Evolutionary conservation across 176 grass and related monocot genomes (phyloP).

Genomic region (Melocanna baccifera): DNA sequence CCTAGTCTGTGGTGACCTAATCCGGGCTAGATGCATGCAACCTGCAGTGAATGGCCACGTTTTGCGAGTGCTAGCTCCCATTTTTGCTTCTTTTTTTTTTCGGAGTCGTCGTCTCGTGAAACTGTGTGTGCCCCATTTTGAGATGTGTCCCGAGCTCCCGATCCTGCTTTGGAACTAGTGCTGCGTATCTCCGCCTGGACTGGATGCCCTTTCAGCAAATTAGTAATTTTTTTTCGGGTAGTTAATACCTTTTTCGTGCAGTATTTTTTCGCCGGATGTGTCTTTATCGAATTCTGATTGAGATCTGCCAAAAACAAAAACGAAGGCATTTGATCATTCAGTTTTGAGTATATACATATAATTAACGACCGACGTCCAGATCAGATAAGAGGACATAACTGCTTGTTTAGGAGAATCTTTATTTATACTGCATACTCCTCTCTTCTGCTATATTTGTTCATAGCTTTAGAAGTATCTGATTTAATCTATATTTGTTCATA

Average conservation of each 20-base stretch:
- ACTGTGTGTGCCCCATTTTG: not conserved
- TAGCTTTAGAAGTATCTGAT: no score
- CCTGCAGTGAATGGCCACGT: not conserved
- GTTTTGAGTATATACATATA: not conserved
- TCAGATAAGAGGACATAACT: not conserved
- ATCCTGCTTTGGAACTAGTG: not conserved
- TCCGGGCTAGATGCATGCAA: conserved; percentile 33
- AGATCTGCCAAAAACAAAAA: no score
- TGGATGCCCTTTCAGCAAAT: not conserved
- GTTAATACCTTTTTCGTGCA: not conserved
- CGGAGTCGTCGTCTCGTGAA: not conserved
- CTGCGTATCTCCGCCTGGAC: not conserved
- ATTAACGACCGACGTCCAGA: not conserved
- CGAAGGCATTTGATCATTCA: no score
- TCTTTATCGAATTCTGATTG: not conserved
- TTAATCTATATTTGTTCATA: no score
- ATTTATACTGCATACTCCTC: not conserved
- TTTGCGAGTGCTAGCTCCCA: not conserved
- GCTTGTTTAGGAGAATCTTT: not conserved
- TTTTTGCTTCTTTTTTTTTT: not conserved
- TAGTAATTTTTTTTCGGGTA: not conserved
- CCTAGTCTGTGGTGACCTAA: conserved; percentile 42
- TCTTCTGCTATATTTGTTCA: no score
- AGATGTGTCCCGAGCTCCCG: not conserved
- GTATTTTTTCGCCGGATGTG: not conserved